These are phyloP conservation scores for Naegleria fowleri DNA, from an alignment of 208 protist genomes.

Conservation along the genomic window DNA sequence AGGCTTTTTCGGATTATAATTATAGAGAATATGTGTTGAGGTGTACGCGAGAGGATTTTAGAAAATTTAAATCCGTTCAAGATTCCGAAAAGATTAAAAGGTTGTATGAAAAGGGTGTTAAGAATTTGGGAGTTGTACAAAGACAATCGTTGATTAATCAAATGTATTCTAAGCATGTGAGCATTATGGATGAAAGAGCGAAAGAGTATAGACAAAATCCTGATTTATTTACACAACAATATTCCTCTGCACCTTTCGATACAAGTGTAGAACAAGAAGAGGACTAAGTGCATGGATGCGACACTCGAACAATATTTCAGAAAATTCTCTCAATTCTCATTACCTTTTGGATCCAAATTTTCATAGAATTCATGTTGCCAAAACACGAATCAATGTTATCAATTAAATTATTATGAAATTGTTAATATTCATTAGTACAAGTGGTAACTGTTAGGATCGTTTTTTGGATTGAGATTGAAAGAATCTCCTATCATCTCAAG, in stretches of 20 bases:
- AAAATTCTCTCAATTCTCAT: background rate
- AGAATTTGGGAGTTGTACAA: background rate
- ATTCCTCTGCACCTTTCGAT: background rate
- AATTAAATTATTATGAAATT: background rate
- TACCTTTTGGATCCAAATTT: background rate
- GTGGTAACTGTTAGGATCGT: too few relatives aligned
- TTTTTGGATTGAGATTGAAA: background rate
- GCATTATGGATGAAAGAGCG: background rate
- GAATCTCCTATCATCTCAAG: background rate
- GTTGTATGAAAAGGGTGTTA: background rate
- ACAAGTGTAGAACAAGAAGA: background rate
- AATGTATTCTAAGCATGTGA: constrained; percentile 2
- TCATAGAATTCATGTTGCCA: too few relatives aligned
- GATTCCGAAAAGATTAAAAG: background rate
- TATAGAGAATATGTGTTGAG: constrained; percentile 18
- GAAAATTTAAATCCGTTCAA: background rate
- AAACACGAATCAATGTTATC: too few relatives aligned
- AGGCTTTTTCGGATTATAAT: background rate
- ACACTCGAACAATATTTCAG: background rate
- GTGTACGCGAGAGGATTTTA: background rate
- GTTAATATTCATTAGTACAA: too few relatives aligned
- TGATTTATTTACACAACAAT: background rate
- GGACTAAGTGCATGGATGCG: too few relatives aligned
- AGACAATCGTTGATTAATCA: constrained; percentile 5
- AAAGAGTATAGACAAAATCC: background rate